These are phyloP conservation scores for Schizosaccharomyces lindneri DNA, from an alignment of 805 yeast species.

Conservation along the genomic window DNA sequence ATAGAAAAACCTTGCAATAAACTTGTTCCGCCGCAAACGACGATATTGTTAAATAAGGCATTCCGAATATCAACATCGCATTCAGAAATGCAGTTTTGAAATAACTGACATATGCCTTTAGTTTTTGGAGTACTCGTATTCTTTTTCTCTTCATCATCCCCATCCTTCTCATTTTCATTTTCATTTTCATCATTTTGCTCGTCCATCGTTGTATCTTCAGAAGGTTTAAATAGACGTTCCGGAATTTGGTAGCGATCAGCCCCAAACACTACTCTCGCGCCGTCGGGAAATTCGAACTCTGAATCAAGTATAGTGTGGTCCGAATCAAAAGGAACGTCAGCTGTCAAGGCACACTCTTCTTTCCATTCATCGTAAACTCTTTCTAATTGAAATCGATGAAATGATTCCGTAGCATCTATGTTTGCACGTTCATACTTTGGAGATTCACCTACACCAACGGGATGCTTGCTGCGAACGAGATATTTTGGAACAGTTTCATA, in stretches of 20 bases:
- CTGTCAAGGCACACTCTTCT: slow-evolving; percentile 13
- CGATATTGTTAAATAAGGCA: slow-evolving; percentile 21
- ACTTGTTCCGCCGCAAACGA: slow-evolving; percentile 37
- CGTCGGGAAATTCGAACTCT: slow-evolving; percentile 35
- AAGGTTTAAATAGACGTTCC: slow-evolving; percentile 35
- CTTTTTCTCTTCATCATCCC: neutral
- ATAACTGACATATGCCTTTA: slow-evolving; percentile 16
- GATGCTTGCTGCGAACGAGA: slow-evolving; percentile 1
- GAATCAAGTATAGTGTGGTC: slow-evolving; percentile 14
- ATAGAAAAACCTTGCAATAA: slow-evolving; percentile 30
- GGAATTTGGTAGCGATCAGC: slow-evolving; percentile 30
- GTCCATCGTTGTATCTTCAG: neutral
- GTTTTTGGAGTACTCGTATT: neutral
- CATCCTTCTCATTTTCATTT: neutral
- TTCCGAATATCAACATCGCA: slow-evolving; percentile 20
- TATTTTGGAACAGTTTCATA: slow-evolving; percentile 10
- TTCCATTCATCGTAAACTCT: slow-evolving; percentile 26
- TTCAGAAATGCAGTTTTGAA: slow-evolving; percentile 22
- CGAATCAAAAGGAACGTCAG: slow-evolving; percentile 7
- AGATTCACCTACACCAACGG: slow-evolving; percentile 16
- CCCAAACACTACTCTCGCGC: slow-evolving; percentile 23
- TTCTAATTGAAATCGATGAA: slow-evolving; percentile 17
- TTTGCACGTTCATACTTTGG: neutral
- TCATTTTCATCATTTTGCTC: neutral
- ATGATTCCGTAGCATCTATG: slow-evolving; percentile 12